Base-by-base conservation (phyloP, 2,329 filamentous ascomycete species). In the Fusarium sp. region DNA sequence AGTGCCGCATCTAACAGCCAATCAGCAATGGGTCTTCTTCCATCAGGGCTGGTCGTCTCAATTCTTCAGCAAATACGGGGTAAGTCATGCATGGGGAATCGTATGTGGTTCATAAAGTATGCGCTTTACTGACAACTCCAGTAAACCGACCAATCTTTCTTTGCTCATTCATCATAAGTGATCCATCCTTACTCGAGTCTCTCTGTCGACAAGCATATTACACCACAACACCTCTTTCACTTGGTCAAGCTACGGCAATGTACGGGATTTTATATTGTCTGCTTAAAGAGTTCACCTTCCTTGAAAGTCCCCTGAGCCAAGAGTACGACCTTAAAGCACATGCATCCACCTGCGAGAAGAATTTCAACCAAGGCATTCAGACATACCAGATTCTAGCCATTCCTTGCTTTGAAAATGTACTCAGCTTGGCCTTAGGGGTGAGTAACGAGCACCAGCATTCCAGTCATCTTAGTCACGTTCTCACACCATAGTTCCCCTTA, bases 161-260 rank as follows among this genome's bases (percentile, higher is more conserved):
- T 17, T 50, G 38, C n/a, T 62, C 59, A 22, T 62, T 62, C 22
- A 40, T 62, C 59, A 37, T 62, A 20, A 62, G 45, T 35, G 59
- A 62, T 25, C 59, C 59, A 33, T 62, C 59, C 25, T 50, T 62
- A 35, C 11, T 62, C 32, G 59, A 62, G 40, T n/a, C 40, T 7
- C 17, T 62, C 17, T 62, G 59, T 50, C 59, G 59, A 35, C 59
- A 62, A 33, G 59, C 43, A 33, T 62, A 62, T 17, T 62, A 62
- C 59, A 50, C 59, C 17, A 27, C 30, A 22, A 14, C 59, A 6
- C 12, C 59, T 47, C 32, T 62, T 14, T 62, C 59, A 5, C 40
- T 62, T 15, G 38, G 59, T 30, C 59, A 62, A 35, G 27, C 59
- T 35, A 62, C 59, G 3, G 45, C 38, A 14, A 62, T 62, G 59